phyloP scores from a whole-genome alignment of 306 rosid genomes.

The Fragaria vesca region DNA sequence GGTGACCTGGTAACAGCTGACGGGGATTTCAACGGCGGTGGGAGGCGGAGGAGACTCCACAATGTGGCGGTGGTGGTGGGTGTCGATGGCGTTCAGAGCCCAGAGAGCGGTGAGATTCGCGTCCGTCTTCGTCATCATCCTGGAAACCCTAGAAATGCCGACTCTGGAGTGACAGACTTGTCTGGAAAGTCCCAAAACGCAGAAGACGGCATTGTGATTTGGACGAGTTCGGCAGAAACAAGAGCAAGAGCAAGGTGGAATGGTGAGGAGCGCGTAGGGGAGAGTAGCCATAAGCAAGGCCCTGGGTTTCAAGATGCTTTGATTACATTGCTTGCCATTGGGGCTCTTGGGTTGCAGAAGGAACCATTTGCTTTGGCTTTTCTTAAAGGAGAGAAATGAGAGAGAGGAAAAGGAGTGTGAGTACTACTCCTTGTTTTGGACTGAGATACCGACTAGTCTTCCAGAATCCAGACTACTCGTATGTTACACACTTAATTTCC shows the following conservation, averaged over 20 bases:
- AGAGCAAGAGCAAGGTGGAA: conserved; percentile 44
- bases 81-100: conserved; percentile 55
- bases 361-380: background rate
- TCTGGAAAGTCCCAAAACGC: conserved; percentile 27
- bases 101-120: conserved; percentile 38
- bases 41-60: conserved; percentile 30
- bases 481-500: too few relatives aligned
- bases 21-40: conserved; percentile 65
- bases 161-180: conserved; percentile 27
- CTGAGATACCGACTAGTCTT: background rate
- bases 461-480: background rate
- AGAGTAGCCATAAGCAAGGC: conserved; percentile 53
- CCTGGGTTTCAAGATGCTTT: background rate
- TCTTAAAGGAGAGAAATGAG: background rate
- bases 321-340: background rate
- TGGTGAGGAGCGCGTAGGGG: conserved; percentile 41
- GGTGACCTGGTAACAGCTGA: conserved; percentile 84
- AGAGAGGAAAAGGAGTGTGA: background rate
- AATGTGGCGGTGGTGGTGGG: conserved; percentile 40
- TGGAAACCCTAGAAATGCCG: conserved; percentile 35
- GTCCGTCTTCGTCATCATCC: conserved; percentile 34
- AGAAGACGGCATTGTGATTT: conserved; percentile 25
- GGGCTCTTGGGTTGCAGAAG: conserved; percentile 8
- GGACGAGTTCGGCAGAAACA: conserved; percentile 29
- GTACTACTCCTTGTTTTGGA: background rate